Evolutionary conservation across 805 yeast species (phyloP), one percentile per base, ranked within the genome.

Genomic region (Candida boleticola): DNA sequence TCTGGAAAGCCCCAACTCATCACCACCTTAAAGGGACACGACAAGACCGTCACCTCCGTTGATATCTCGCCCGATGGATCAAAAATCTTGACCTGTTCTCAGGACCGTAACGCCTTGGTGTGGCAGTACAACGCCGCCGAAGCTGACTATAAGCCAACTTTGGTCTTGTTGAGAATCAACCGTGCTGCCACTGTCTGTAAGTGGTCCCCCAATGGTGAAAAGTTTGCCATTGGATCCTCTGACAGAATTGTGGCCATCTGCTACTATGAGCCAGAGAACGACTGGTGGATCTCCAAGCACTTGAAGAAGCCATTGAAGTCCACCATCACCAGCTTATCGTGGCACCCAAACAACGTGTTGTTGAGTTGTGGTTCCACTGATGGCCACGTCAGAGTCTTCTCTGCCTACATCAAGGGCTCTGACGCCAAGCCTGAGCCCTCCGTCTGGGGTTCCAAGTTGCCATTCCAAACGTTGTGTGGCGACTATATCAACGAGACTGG

Each of bases 271-370:
- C 85, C 76, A 48, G 97, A 89, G 55, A 93, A 92, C 63, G 96
- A 93, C 62, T 93, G 99, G 99, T 93, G 99, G 99, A 90, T 93
- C 39, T 88, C 98, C 11, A 92, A 92, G 66, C 99, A 92, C 68
- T 85, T 93, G 66, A 90, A 90, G 72, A 89, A 87, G 65, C 96
- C 97, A n/a, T 73, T 93, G 54, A 83, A 84, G 61, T 85, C 96
- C 9, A 89, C 97, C 25, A 77, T 90, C 51, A 74, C 90, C 50
- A 74, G 85, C 36, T 73, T 92, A 42, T 83, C 83, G 49, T 90
- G 99, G 99, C 97, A 93, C 62, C 90, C 89, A 43, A 93, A 93
- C 66, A 83, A 82, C 54, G 95, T 93, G 19, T 71, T 93, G 46
- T 71, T 93, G 48, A 93, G 95, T 2, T 76, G 85, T 36, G 98